Evolutionary conservation across 2,329 filamentous ascomycete species (phyloP), one percentile per base, ranked within the genome.

Genomic region (Zymoseptoria brevis): DNA sequence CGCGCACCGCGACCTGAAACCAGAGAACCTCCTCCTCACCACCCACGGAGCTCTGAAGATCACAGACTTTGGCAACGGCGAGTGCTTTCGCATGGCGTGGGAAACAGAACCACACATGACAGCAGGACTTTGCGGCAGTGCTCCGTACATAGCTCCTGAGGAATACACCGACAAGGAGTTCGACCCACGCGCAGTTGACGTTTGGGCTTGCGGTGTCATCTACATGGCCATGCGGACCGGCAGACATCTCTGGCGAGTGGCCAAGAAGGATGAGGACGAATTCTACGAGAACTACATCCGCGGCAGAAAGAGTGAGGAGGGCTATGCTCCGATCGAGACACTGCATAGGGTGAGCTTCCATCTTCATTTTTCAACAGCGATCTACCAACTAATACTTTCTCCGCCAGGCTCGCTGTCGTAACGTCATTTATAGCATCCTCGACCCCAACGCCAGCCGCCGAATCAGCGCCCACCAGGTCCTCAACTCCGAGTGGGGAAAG

Each of bases 161-260:
- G 94, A 99, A 74, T 99, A 99, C 70, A 84, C 87, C 1, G 92
- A 96, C 72, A 91, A 87, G 73, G 94, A 99, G 73, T 99, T 99
- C 66, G 94, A 99, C 71, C 94, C 94, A 29, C 84, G 94, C 59
- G 93, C 94, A n/a, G 93, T 99, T 54, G 94, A 99, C 70, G 88
- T 97, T 13, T 99, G 94, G 94, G 94, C 94, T 22, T 96, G 91
- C 61, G 94, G 94, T 72, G 94, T 99, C 55, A 99, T 99, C 61
- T 99, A 99, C 78, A 99, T 99, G 94, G 94, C 94, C 13, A 99
- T 99, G 94, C 84, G 94, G 60, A 97, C 93, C 1, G 94, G 94
- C 5, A 84, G 94, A 56, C 94, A 99, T 75, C 80, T 99, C 8
- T 99, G 94, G 94, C 88, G 92, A 57, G 85, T 96, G n/a, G 94